Conservation (phyloP, 2,329 filamentous ascomycete species). For the Trichophaea hybrida region DNA sequence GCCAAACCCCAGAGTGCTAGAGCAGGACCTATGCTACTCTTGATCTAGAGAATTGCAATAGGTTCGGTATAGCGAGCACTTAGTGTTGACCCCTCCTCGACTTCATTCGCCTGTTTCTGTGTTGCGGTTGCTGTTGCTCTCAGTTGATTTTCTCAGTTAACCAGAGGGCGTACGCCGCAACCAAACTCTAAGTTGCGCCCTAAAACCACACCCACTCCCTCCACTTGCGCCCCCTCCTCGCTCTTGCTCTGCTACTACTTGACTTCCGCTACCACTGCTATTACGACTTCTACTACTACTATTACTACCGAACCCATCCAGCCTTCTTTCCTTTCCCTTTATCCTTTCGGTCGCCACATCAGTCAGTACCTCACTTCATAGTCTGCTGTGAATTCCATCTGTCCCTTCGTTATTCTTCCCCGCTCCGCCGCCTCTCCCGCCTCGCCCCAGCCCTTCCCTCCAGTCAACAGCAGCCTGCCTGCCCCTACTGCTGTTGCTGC, state of each 20-base stretch:
- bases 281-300: not conserved
- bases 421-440: not conserved
- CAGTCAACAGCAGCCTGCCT: not conserved
- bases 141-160: too few relatives aligned
- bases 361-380: not conserved
- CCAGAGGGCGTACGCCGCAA: not conserved
- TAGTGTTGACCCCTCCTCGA: too few relatives aligned
- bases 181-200: slow-evolving; percentile 2
- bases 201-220: not conserved
- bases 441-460: not conserved
- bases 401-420: not conserved
- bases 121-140: too few relatives aligned
- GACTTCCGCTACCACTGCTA: not conserved
- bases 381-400: not conserved
- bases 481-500: not conserved
- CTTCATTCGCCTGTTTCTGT: too few relatives aligned
- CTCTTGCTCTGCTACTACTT: not conserved
- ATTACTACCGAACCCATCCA: not conserved
- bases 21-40: not conserved
- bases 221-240: not conserved
- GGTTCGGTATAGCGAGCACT: too few relatives aligned
- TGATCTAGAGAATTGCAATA: not conserved
- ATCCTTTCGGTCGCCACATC: not conserved
- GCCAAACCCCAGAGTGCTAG: not conserved
- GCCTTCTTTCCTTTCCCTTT: not conserved